Conservation (phyloP, 257 asterid species). For the Lithospermum erythrorhizon region DNA sequence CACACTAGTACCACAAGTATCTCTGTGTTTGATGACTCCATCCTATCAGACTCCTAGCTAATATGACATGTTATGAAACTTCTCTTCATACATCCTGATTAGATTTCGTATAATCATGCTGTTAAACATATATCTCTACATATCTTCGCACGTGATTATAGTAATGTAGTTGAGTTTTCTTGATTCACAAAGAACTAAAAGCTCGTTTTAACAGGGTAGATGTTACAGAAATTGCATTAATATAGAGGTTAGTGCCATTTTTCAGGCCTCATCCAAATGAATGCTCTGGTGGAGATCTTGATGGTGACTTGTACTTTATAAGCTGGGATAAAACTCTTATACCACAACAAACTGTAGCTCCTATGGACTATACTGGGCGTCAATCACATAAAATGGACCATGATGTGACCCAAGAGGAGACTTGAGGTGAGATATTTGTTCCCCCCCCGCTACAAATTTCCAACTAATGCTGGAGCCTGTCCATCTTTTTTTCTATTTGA, state of each 20-base stretch:
- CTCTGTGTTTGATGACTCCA: too few relatives aligned
- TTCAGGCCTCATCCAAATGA: conserved; percentile 97
- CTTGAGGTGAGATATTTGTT: conserved; percentile 7
- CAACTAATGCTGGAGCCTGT: neutral
- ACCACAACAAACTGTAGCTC: conserved; percentile 59
- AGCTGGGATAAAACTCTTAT: conserved; percentile 79
- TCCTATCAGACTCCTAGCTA: too few relatives aligned
- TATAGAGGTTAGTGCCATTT: neutral
- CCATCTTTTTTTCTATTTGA: conserved; percentile 2
- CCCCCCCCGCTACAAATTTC: neutral
- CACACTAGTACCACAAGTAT: too few relatives aligned
- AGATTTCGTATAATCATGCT: too few relatives aligned
- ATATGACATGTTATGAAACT: too few relatives aligned
- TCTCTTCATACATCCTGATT: too few relatives aligned
- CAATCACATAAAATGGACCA: conserved; percentile 81
- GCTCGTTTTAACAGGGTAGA: neutral
- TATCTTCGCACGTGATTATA: too few relatives aligned
- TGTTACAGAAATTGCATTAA: neutral
- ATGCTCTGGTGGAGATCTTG: conserved; percentile 99
- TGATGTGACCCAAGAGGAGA: conserved; percentile 72
- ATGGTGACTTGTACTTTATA: conserved; percentile 80
- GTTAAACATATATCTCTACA: too few relatives aligned
- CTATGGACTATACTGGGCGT: conserved; percentile 92
- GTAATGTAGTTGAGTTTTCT: neutral
- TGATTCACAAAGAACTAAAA: too few relatives aligned